Conservation (phyloP, 176 grass and related monocot species). For the Calamus simplicifolius region DNA sequence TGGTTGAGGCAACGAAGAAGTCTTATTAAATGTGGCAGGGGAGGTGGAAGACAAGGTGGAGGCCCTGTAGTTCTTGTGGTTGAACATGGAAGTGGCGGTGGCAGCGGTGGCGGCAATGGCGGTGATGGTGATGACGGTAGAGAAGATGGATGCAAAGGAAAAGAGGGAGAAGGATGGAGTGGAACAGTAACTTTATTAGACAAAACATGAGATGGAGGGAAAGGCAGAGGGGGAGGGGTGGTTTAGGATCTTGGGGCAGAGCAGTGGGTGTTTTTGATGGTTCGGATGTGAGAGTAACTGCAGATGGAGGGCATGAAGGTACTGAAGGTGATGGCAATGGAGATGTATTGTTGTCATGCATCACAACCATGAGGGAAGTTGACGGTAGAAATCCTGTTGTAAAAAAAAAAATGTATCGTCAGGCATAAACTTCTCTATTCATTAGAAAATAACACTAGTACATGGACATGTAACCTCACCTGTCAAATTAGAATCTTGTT, state of each 20-base stretch:
- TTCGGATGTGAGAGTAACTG: slow-evolving; percentile 23
- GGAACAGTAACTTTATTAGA: too few species aligned
- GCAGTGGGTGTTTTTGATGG: slow-evolving; percentile 20
- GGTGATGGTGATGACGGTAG: slow-evolving; percentile 3
- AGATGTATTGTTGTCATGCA: neutral
- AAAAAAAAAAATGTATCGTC: slow-evolving; percentile 11
- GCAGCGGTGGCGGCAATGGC: neutral
- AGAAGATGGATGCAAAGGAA: too few species aligned
- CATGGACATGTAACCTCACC: slow-evolving; percentile 24
- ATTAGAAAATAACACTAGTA: neutral
- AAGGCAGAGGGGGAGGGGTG: slow-evolving; percentile 2
- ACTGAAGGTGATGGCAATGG: neutral
- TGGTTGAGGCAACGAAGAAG: neutral
- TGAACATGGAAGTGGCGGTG: neutral
- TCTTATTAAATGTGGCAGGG: slow-evolving; percentile 6
- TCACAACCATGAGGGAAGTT: slow-evolving; percentile 17
- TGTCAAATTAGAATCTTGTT: slow-evolving; percentile 55
- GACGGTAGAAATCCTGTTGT: slow-evolving; percentile 20
- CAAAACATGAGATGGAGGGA: neutral
- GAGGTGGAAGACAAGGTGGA: slow-evolving; percentile 8
- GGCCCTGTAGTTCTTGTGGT: neutral
- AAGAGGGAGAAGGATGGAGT: too few species aligned
- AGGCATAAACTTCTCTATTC: neutral
- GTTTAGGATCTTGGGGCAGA: slow-evolving; percentile 14
- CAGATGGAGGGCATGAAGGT: slow-evolving; percentile 5